Base-by-base conservation (phyloP, 306 rosid species). In the Fagus sylvatica region DNA sequence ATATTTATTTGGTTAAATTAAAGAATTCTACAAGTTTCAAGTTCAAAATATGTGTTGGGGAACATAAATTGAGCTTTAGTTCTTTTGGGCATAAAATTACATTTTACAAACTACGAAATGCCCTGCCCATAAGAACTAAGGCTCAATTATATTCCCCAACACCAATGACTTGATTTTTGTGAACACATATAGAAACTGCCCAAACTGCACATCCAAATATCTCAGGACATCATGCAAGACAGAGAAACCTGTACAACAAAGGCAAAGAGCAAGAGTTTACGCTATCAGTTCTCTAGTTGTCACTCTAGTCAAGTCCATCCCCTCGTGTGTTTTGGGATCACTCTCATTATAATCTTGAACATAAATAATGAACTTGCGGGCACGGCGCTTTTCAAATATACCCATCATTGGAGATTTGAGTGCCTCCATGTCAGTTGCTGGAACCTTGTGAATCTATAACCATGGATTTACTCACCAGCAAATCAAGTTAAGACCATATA, bases 351-450 rank as follows among this genome's bases (percentile, higher is more conserved):
- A 95, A 69, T 93, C 91, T 54, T 93, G 97, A 72, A 93, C 99
- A 82, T 84, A 93, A 36, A 95, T 82, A 84, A 95, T 89, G 83
- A 95, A 91, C 84, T 91, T 95, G 86, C 98, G 93, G 7, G 97
- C 97, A 1, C 99, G 96, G 4, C 97, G 99, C 74, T 93, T 95
- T 84, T 95, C 99, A 75, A 95, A 95, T 66, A 95, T 3, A 32
- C 99, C 99, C 99, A 95, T 93, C 51, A 95, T 96, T 22, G 99
- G 97, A 74, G 99, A 95, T 82, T 81, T 91, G 16, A 93, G 85
- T 59, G 99, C 98, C 82, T 95, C 99, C 96, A 95, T 83, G 73
- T 95, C 99, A 5, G 77, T 91, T 12, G 98, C 88, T 2, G 99
- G 99, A 53, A 93, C 99, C 86, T 95, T 95, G 89, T 95, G 91